Evolutionary conservation across 2,329 filamentous ascomycete species (phyloP), one percentile per base, ranked within the genome.

Genomic region (Exophiala alcalophila): DNA sequence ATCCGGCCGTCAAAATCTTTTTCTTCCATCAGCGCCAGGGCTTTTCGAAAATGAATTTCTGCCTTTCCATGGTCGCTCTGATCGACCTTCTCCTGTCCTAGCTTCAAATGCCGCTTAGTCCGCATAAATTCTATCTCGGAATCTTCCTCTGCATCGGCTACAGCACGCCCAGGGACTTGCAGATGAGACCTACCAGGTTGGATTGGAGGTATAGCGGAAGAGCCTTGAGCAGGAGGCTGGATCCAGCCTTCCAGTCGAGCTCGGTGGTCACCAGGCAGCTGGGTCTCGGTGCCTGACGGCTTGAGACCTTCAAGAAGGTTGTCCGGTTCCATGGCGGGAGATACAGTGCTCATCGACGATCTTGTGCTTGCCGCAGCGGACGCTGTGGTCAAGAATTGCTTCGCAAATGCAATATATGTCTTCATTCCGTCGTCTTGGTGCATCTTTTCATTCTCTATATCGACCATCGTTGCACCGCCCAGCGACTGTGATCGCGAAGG

Each of bases 21-120:
- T 5, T 41, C 36, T 30, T 51, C 39, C 28, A 51, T 45, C 2
- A 54, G 26, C 12, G 31, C 27, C 8, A 55, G 24, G 15, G 53
- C 53, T 39, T 53, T 50, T 20, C 46, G 45, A 20, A 54, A 55
- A 25, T 52, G 50, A n/a, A 36, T 47, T 44, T 55, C 53, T 14
- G 53, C 53, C n/a, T 32, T 39, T 6, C 33, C 28, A 41, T 49
- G 42, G n/a, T 53, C 32, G 12, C 32, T 35, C 12, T 48, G 30
- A 36, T 52, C 48, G 7, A 50, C 35, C 20, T 40, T 46, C 11
- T 53, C 49, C 29, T 52, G 50, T 21, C 50, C 53, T 16, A 52
- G 45, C 7, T 35, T 43, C 9, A 55, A 34, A 25, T 52, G 45
- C 12, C 39, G 26, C 36, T 52, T 47, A 4, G 51, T 38, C 12